phyloP scores from a whole-genome alignment of 306 rosid species.

The Vicia faba region DNA sequence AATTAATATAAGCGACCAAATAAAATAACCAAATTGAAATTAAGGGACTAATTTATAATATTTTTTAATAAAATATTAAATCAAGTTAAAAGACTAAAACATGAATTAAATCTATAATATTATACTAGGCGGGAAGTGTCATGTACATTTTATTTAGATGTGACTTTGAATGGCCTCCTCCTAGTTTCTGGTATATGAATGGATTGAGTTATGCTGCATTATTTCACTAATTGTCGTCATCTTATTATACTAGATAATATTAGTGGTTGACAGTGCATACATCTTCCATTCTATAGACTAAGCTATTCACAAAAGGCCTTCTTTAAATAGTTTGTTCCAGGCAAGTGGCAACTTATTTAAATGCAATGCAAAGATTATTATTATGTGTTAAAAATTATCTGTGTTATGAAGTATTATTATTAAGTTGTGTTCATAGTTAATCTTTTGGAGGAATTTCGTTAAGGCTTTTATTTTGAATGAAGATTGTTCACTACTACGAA shows the following conservation, averaged over 20 bases:
- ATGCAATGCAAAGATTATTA: conserved; percentile 5
- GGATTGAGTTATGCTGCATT: conserved; percentile 9
- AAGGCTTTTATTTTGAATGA: not conserved
- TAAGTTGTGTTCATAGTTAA: conserved; percentile 1
- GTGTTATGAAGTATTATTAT: conserved; percentile 18
- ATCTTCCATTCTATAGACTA: conserved; percentile 58
- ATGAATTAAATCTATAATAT: no score
- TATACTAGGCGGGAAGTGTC: conserved; percentile 59
- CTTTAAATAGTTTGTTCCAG: conserved; percentile 79
- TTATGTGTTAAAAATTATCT: not conserved
- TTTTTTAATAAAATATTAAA: no score
- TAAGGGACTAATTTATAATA: no score
- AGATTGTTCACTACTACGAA: not conserved
- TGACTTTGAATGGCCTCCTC: conserved; percentile 2
- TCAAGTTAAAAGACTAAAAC: no score
- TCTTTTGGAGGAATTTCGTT: conserved; percentile 18
- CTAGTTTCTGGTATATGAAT: conserved; percentile 18
- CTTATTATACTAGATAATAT: conserved; percentile 57
- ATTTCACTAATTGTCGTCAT: conserved; percentile 26
- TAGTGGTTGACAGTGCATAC: conserved; percentile 83
- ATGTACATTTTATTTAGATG: conserved; percentile 1
- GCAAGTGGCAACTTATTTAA: conserved; percentile 48
- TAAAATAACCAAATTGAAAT: no score
- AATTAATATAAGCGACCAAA: no score
- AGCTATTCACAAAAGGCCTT: conserved; percentile 60